phyloP scores from a whole-genome alignment of 1,284 basidiomycete species.

The Melampsora larici-populina region DNA sequence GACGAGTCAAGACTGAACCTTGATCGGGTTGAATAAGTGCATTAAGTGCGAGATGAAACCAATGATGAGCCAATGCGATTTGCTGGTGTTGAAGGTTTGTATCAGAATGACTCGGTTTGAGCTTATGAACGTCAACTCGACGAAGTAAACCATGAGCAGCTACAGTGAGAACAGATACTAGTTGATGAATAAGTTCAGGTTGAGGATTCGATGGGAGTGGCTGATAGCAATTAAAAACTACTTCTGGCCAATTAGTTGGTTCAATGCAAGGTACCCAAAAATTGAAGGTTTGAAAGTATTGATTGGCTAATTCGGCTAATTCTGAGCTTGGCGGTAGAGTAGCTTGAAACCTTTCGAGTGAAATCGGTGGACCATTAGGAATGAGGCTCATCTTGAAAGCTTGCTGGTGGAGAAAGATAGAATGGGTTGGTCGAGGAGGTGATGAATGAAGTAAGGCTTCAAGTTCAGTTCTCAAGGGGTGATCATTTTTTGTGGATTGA shows the following conservation, averaged over 20 bases:
- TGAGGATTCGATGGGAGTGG: constrained; percentile 4
- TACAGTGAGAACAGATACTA: not conserved
- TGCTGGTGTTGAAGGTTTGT: constrained; percentile 3
- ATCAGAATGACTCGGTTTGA: constrained; percentile 4
- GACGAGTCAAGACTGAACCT: constrained; percentile 15
- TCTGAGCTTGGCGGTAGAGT: constrained; percentile 3
- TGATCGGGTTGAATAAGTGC: constrained; percentile 4
- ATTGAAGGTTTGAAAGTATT: constrained; percentile 23
- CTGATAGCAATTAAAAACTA: not conserved
- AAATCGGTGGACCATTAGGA: not conserved
- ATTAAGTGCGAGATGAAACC: constrained; percentile 22
- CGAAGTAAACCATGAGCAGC: constrained; percentile 16
- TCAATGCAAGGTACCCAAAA: constrained; percentile 24
- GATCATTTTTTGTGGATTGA: not conserved
- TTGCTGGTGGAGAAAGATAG: constrained; percentile 10
- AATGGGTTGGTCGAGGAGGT: not conserved
- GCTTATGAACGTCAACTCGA: constrained; percentile 11
- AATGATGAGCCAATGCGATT: constrained; percentile 23
- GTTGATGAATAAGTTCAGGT: not conserved
- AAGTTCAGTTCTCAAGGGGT: constrained; percentile 8
- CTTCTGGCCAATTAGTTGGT: constrained; percentile 2
- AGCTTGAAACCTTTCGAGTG: constrained; percentile 17
- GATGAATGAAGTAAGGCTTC: constrained; percentile 25
- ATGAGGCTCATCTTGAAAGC: constrained; percentile 23
- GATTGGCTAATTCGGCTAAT: constrained; percentile 1